Percentiles rank a stretch among this genome's conserved stretches.
Conservation (phyloP, 345 rosid genomes). For the Theobroma cacao region DNA sequence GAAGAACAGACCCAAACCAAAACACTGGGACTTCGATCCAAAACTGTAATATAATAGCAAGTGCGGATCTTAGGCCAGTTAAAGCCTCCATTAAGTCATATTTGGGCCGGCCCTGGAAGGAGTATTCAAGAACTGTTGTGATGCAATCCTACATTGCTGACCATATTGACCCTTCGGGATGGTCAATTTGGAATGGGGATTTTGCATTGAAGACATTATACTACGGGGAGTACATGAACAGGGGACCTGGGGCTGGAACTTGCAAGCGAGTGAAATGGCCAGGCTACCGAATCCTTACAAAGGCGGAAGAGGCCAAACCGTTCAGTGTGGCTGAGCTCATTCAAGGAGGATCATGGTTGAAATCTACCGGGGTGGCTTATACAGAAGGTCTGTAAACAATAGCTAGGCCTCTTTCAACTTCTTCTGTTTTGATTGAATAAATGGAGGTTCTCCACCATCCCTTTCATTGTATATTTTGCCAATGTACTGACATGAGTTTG, state of each 20-base stretch:
- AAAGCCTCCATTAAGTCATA: constrained; percentile 48
- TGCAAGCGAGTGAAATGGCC: constrained; percentile 68
- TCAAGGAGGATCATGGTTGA: constrained; percentile 72
- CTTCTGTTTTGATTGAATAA: background rate
- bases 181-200: constrained; percentile 70
- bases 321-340: constrained; percentile 78
- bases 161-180: constrained; percentile 71
- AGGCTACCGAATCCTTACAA: constrained; percentile 53
- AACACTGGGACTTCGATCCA: constrained; percentile 83
- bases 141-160: constrained; percentile 64
- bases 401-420: background rate
- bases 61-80: constrained; percentile 48
- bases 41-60: constrained; percentile 50
- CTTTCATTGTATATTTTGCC: background rate
- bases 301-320: constrained; percentile 50
- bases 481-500: background rate
- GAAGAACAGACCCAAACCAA: constrained; percentile 61
- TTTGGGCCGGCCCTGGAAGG: constrained; percentile 91
- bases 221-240: constrained; percentile 73
- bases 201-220: constrained; percentile 69
- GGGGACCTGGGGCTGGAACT: constrained; percentile 66
- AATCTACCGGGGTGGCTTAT: constrained; percentile 64
- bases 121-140: constrained; percentile 58
- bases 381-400: constrained; percentile 47
- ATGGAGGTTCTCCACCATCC: background rate